phyloP scores from a whole-genome alignment of 2,329 filamentous ascomycete species.

The Cyphellophora europaea region DNA sequence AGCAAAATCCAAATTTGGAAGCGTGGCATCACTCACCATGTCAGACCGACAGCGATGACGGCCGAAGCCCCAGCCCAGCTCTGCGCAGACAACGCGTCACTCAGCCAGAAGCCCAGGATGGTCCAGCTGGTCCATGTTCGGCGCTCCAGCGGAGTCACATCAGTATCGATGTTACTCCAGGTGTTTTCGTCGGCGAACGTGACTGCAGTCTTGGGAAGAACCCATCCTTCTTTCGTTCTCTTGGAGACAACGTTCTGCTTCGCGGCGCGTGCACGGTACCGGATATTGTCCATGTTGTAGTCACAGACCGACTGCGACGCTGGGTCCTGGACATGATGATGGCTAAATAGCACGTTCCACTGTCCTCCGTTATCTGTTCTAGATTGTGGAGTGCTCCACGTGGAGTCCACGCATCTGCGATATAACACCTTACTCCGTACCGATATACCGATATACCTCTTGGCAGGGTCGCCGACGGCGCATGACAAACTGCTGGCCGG shows the following conservation, averaged over 20 bases:
- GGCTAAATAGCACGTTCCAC: too few relatives aligned
- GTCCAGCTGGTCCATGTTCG: conserved; percentile 32
- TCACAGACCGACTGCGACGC: too few relatives aligned
- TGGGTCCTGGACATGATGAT: too few relatives aligned
- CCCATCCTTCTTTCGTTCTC: not conserved
- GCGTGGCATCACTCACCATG: conserved; percentile 31
- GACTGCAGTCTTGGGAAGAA: not conserved
- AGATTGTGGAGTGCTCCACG: too few relatives aligned
- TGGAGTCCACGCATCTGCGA: too few relatives aligned
- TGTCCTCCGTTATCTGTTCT: too few relatives aligned
- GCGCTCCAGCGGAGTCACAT: conserved; percentile 27
- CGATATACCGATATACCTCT: too few relatives aligned
- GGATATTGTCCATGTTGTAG: not conserved
- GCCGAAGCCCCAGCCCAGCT: conserved; percentile 20
- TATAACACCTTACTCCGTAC: too few relatives aligned
- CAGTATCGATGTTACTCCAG: conserved; percentile 22
- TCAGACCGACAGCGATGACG: conserved; percentile 43
- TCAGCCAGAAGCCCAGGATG: conserved; percentile 35
- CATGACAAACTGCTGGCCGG: too few relatives aligned
- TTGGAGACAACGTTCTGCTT: not conserved
- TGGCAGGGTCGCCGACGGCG: too few relatives aligned
- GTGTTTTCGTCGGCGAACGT: not conserved
- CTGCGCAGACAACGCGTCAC: conserved; percentile 16
- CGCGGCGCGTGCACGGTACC: not conserved
- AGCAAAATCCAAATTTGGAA: too few relatives aligned